Evolutionary conservation across 306 rosid genomes (phyloP), one percentile per base, ranked within the genome.

Genomic region (Arachis stenosperma): DNA sequence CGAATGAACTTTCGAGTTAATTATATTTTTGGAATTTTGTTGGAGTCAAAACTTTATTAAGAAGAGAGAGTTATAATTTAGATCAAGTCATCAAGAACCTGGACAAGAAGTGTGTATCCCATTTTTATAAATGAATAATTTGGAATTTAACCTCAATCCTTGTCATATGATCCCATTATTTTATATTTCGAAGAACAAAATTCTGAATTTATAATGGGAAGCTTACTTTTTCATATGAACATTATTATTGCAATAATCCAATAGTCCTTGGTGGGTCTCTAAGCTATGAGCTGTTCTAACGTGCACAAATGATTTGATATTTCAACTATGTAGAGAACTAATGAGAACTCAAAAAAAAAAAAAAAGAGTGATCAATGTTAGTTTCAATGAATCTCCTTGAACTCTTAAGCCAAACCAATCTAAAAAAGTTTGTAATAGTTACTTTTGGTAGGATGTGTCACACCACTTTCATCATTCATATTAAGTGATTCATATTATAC

Each of bases 391-490:
- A 7, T 12, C n/a, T 52, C 33, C 13, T 7, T 29, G 33, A 65
- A 60, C 5, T 14, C 14, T 29, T 14, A 50, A n/a, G 54, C 13
- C 33, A 14, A 14, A 54, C 3, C 58, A 65, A 30, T 14, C 39
- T 65, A 29, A 67, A 30, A 13, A 67, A 50, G 1, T 30, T 27
- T 43, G 46, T 44, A 29, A 9, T 33, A 13, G 29, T 33, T 50
- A 59, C 60, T 48, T 67, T 48, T 48, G 43, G 27, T 14, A 51
- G 37, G 48, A 37, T 14, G 43, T 68, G 73, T 48, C 30, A 30
- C 37, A 33, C 37, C 4, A 33, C 3, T 33, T 33, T 2, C 37
- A 33, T 33, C 37, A 33, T 33, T 33, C 37, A 2, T 33, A 33
- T 33, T 33, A 4, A 33, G 37, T 33, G 37, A 33, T 33, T 33